A percentile compares a stretch with the other conserved stretches of the same genome.
These are phyloP conservation scores for Candida ulmi DNA, from an alignment of 805 yeast species.

Conservation along the genomic window DNA sequence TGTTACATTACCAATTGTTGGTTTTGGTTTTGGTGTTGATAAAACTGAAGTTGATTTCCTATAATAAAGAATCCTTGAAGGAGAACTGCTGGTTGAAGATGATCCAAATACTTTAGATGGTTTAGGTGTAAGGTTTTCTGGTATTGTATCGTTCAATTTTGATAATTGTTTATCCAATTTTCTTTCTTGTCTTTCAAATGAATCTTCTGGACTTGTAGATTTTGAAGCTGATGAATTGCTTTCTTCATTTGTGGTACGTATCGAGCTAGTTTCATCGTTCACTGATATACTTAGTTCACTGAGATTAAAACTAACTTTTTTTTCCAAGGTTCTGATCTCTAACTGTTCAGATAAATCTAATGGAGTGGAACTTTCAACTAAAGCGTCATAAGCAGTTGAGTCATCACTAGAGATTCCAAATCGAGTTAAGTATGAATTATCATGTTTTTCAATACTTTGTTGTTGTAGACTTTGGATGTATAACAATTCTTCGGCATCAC, in stretches of 20 bases:
- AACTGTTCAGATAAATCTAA: neutral
- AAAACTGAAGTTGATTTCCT: constrained; percentile 14
- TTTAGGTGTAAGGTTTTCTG: neutral
- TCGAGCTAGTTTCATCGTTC: neutral
- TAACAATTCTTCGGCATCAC: constrained; percentile 4
- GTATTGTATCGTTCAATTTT: constrained; percentile 2
- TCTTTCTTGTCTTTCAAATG: constrained; percentile 19
- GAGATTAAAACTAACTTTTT: neutral
- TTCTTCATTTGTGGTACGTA: neutral
- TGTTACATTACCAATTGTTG: constrained; percentile 9
- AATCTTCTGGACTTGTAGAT: constrained; percentile 15
- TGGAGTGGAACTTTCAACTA: neutral
- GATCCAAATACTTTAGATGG: constrained; percentile 2
- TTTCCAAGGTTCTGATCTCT: neutral
- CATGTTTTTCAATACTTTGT: neutral
- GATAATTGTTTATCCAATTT: constrained; percentile 10
- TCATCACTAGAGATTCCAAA: neutral
- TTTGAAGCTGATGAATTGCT: neutral
- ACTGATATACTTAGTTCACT: neutral
- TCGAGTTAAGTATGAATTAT: neutral
- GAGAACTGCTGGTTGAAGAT: constrained; percentile 5
- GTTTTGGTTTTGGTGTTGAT: constrained; percentile 3
- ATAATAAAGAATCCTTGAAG: constrained; percentile 12
- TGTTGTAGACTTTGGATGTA: neutral
- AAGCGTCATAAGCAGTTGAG: neutral